Percentiles rank a stretch among this genome's conserved stretches.
phyloP scores from a whole-genome alignment of 1,284 basidiomycete species.

The Ceratobasidium sp. region DNA sequence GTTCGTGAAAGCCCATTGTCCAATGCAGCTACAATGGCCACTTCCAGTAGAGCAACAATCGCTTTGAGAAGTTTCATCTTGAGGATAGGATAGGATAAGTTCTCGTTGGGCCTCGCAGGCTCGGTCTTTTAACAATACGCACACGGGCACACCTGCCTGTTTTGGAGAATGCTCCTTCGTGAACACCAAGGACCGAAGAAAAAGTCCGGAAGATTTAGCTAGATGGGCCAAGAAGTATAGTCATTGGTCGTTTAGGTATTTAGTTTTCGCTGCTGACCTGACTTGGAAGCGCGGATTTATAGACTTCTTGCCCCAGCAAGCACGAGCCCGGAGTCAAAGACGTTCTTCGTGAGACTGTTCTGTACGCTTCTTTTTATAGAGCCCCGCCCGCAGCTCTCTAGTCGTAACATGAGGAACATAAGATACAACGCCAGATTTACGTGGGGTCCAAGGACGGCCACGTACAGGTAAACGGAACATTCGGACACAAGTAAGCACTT shows the following conservation, averaged over 20 bases:
- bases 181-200: background rate
- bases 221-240: constrained; percentile 27
- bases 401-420: too few species aligned
- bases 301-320: too few species aligned
- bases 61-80: constrained; percentile 3
- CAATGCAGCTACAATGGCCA: constrained; percentile 48
- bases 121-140: background rate
- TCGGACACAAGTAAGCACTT: too few species aligned
- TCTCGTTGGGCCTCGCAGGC: background rate
- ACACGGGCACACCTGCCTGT: background rate
- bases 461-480: too few species aligned
- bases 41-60: background rate
- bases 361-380: too few species aligned
- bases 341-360: too few species aligned
- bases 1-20: constrained; percentile 58
- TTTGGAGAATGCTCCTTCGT: background rate
- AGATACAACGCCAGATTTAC: too few species aligned
- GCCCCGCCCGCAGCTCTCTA: too few species aligned
- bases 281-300: too few species aligned
- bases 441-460: too few species aligned
- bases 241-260: background rate
- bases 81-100: background rate
- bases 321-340: too few species aligned
- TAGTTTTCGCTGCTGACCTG: too few species aligned
- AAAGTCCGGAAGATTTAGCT: constrained; percentile 3